phyloP scores from a whole-genome alignment of 306 rosid species.

The Cyamopsis tetragonoloba region DNA sequence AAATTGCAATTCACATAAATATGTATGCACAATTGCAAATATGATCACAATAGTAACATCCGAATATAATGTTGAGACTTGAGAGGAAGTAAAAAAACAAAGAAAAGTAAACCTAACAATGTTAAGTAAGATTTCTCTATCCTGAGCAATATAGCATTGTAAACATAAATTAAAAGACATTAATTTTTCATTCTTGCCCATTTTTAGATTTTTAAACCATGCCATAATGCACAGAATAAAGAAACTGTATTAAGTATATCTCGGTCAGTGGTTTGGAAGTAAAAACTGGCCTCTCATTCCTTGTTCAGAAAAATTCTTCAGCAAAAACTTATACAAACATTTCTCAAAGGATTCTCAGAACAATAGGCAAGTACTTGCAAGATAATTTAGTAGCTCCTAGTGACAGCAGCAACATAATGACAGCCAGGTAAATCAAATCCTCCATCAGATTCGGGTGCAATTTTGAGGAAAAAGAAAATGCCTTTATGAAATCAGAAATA shows the following conservation, averaged over 20 bases:
- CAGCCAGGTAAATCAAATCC: background rate
- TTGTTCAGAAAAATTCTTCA: background rate
- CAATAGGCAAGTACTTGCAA: background rate
- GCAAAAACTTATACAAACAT: background rate
- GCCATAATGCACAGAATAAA: too few relatives aligned
- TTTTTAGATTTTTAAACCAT: too few relatives aligned
- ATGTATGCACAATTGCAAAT: background rate
- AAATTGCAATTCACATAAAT: background rate
- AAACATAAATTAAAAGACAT: too few relatives aligned
- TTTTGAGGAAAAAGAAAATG: background rate
- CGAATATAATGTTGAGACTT: conserved; percentile 12
- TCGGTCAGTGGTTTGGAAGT: background rate
- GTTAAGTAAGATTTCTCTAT: too few relatives aligned
- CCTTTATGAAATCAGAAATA: conserved; percentile 9
- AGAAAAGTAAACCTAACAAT: too few relatives aligned
- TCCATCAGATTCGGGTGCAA: background rate
- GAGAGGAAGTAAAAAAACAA: background rate
- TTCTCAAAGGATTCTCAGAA: background rate
- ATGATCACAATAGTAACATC: background rate
- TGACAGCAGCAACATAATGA: background rate
- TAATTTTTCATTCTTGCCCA: too few relatives aligned
- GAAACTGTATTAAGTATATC: background rate
- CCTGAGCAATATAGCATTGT: too few relatives aligned
- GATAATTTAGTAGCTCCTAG: conserved; percentile 5
- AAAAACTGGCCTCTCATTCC: conserved; percentile 3